Conservation (phyloP, 2,329 filamentous ascomycete genomes). For the Fusarium agapanthi region DNA sequence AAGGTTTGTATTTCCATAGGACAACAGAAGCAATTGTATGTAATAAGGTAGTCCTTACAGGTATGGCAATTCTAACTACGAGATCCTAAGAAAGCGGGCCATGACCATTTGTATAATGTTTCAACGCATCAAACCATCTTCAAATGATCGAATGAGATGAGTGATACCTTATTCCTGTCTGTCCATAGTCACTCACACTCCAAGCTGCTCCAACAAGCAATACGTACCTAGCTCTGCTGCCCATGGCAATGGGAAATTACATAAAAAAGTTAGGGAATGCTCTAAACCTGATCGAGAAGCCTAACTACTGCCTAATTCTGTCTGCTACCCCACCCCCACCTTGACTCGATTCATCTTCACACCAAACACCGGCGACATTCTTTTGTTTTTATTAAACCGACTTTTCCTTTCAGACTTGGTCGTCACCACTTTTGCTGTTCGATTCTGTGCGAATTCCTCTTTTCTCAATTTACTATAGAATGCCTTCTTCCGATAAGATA, state of each 20-base stretch:
- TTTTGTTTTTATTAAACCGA: conserved; percentile 28
- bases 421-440: conserved; percentile 13
- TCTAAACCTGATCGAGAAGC: conserved; percentile 17
- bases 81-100: background rate
- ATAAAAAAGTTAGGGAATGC: background rate
- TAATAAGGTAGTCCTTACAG: background rate
- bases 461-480: conserved; percentile 29
- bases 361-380: conserved; percentile 28
- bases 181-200: background rate
- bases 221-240: background rate
- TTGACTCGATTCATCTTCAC: conserved; percentile 29
- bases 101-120: background rate
- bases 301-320: conserved; percentile 31
- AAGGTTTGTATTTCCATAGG: background rate
- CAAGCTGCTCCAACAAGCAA: background rate
- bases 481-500: conserved; percentile 61
- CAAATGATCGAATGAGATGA: background rate
- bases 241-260: conserved; percentile 27
- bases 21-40: background rate
- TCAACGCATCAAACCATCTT: background rate
- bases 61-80: background rate
- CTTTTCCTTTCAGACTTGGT: conserved; percentile 24
- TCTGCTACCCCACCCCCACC: conserved; percentile 42
- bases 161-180: background rate
- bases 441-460: conserved; percentile 3